Conservation (phyloP, 176 grass and related monocot genomes). For the Triticum monococcum region DNA sequence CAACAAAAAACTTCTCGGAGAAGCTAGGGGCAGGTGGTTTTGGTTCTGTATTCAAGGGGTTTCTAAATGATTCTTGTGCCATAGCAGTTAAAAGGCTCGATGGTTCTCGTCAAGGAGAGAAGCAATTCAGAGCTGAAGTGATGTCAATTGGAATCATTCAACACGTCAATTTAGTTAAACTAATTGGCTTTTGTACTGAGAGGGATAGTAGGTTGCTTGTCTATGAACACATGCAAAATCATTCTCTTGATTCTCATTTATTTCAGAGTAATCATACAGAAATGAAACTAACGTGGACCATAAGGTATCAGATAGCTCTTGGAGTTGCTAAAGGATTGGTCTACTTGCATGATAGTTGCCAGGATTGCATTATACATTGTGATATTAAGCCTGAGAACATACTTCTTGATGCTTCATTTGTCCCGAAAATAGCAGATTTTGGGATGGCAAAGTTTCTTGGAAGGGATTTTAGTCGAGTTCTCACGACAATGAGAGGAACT, state of each 20-base stretch:
- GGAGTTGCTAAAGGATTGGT: too few species aligned
- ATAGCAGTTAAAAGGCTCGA: slow-evolving; percentile 52
- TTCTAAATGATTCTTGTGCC: slow-evolving; percentile 17
- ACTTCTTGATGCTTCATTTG: too few species aligned
- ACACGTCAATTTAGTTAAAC: slow-evolving; percentile 51
- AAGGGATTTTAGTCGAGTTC: too few species aligned
- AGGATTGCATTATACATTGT: too few species aligned
- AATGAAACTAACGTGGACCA: too few species aligned
- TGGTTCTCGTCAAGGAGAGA: slow-evolving; percentile 40
- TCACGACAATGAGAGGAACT: too few species aligned
- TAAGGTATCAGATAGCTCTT: too few species aligned
- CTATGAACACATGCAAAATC: slow-evolving; percentile 55
- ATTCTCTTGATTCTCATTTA: slow-evolving; percentile 42
- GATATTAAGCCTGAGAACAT: too few species aligned
- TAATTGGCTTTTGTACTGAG: slow-evolving; percentile 52
- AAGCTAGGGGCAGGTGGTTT: slow-evolving; percentile 53
- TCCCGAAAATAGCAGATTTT: too few species aligned
- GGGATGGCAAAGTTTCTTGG: too few species aligned
- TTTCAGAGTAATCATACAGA: slow-evolving; percentile 1
- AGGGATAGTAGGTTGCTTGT: slow-evolving; percentile 39
- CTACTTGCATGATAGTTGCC: too few species aligned
- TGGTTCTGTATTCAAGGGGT: slow-evolving; percentile 62
- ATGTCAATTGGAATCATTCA: slow-evolving; percentile 46
- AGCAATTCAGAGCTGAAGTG: slow-evolving; percentile 52
- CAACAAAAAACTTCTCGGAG: slow-evolving; percentile 58